Conservation (phyloP, 129 eudicot species). For the Artemisia argyi region DNA sequence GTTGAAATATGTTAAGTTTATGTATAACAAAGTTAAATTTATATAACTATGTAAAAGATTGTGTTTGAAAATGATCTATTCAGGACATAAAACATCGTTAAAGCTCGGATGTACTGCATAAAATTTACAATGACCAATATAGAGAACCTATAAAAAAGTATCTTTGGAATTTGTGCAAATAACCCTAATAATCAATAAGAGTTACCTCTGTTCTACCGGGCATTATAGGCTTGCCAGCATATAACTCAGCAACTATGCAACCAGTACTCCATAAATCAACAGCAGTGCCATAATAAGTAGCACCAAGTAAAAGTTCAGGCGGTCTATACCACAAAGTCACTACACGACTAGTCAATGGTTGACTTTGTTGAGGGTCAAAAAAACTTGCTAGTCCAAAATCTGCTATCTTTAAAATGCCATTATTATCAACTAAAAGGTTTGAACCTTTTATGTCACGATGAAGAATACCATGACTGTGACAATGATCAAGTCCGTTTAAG, state of each 20-base stretch:
- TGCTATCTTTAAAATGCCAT: slow-evolving; percentile 78
- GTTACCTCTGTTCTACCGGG: slow-evolving; percentile 95
- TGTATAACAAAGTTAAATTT: too few species aligned
- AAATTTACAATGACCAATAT: too few species aligned
- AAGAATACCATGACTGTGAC: slow-evolving; percentile 76
- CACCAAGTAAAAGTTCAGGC: slow-evolving; percentile 93
- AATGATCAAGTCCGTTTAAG: slow-evolving; percentile 77
- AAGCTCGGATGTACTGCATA: too few species aligned
- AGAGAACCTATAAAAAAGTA: neutral
- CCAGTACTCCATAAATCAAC: slow-evolving; percentile 98
- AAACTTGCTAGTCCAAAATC: slow-evolving; percentile 89
- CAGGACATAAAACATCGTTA: too few species aligned
- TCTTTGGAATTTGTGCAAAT: neutral
- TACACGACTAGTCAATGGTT: slow-evolving; percentile 82
- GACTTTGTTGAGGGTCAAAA: slow-evolving; percentile 63
- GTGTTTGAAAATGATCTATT: too few species aligned
- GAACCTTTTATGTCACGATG: slow-evolving; percentile 96
- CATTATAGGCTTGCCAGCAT: slow-evolving; percentile 90
- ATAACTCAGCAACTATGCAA: slow-evolving; percentile 88
- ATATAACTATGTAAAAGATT: too few species aligned
- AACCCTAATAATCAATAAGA: neutral
- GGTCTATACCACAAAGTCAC: slow-evolving; percentile 98
- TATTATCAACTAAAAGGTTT: slow-evolving; percentile 77
- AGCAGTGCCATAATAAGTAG: slow-evolving; percentile 75
- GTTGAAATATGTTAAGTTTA: too few species aligned